Evolutionary conservation across 257 asterid species (phyloP).

Genomic region (Verbena officinalis): DNA sequence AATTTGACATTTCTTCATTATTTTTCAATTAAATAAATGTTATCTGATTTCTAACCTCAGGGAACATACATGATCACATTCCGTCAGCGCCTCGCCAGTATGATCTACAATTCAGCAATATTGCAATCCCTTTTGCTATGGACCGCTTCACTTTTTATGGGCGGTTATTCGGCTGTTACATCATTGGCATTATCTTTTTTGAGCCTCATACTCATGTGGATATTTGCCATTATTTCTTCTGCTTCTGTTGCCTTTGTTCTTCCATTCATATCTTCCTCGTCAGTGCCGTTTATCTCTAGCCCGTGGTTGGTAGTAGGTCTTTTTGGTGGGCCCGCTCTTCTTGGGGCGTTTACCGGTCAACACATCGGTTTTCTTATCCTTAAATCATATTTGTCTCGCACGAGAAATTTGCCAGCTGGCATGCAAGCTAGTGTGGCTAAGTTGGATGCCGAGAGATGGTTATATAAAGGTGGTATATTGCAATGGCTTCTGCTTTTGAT

Average conservation of each 20-base stretch:
- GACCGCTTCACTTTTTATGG: slow-evolving; percentile 69
- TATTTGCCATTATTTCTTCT: slow-evolving; percentile 63
- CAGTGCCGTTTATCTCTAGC: slow-evolving; percentile 76
- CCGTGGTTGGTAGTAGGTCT: slow-evolving; percentile 83
- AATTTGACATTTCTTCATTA: background rate
- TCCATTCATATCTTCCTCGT: slow-evolving; percentile 68
- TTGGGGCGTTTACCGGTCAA: slow-evolving; percentile 91
- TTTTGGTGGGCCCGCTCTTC: slow-evolving; percentile 88
- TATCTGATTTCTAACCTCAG: slow-evolving; percentile 45
- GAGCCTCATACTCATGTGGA: slow-evolving; percentile 82
- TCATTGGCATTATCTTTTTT: slow-evolving; percentile 65
- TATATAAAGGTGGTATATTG: slow-evolving; percentile 75
- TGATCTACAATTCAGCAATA: slow-evolving; percentile 84
- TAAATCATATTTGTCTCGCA: slow-evolving; percentile 48
- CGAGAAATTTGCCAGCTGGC: slow-evolving; percentile 50
- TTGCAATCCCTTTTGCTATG: slow-evolving; percentile 81
- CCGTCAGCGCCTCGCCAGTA: slow-evolving; percentile 68
- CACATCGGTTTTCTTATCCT: slow-evolving; percentile 73
- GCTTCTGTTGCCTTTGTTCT: slow-evolving; percentile 59
- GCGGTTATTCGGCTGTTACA: slow-evolving; percentile 69
- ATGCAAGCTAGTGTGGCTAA: slow-evolving; percentile 58
- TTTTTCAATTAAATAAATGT: slow-evolving; percentile 5
- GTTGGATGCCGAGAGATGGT: slow-evolving; percentile 97
- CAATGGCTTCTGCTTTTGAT: slow-evolving; percentile 82
- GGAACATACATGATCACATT: slow-evolving; percentile 82